Percentiles rank a stretch among this genome's conserved stretches.
phyloP scores from a whole-genome alignment of 2,329 filamentous ascomycete species.

The Tothia fuscella region DNA sequence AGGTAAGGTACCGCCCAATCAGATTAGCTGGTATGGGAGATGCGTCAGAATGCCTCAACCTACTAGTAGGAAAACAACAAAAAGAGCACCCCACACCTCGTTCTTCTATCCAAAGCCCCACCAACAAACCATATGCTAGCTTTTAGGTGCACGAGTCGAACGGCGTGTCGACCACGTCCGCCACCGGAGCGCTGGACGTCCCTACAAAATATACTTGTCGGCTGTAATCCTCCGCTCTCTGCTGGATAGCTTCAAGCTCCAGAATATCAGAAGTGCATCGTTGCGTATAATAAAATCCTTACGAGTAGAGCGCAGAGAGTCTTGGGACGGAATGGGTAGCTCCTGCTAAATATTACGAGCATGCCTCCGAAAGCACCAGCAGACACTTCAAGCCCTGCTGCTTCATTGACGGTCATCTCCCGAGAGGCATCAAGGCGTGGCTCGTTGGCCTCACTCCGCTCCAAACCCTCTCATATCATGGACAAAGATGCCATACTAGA shows the following conservation, averaged over 20 bases:
- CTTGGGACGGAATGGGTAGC: no score
- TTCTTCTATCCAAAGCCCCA: no score
- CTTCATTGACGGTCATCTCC: slow-evolving; percentile 5
- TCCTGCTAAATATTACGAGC: background rate
- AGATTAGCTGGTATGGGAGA: no score
- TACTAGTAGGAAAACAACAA: no score
- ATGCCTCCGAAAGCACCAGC: slow-evolving; percentile 5
- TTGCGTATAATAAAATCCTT: background rate
- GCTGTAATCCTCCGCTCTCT: no score
- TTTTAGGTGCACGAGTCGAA: no score
- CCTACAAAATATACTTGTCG: background rate
- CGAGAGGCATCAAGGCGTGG: slow-evolving; percentile 1
- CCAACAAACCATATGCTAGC: no score
- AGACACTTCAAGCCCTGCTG: slow-evolving; percentile 1
- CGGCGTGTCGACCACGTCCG: no score
- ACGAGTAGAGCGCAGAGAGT: background rate
- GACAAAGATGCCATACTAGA: slow-evolving; percentile 69
- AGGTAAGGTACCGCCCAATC: no score
- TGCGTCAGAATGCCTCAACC: no score
- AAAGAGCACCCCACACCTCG: no score
- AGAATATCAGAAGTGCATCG: background rate
- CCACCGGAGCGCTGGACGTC: background rate
- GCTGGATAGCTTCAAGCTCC: background rate
- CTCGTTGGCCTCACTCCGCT: slow-evolving; percentile 3
- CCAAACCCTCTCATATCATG: slow-evolving; percentile 41